These are phyloP conservation scores for Phaseolus lunatus DNA, from an alignment of 306 rosid genomes.

Conservation along the genomic window DNA sequence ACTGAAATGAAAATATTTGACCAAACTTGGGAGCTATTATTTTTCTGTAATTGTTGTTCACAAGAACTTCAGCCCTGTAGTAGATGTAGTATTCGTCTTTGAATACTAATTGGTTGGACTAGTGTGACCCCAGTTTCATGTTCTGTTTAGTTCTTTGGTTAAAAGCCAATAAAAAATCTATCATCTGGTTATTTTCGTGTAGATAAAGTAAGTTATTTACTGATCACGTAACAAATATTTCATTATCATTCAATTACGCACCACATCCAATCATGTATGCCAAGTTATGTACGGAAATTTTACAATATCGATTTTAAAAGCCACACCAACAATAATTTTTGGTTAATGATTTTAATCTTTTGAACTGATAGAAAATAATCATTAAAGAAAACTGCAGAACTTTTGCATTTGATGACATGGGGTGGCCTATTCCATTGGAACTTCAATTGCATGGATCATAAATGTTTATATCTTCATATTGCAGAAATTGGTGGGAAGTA, in stretches of 20 bases:
- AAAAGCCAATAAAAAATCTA: neutral
- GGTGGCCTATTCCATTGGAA: neutral
- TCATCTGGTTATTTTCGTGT: neutral
- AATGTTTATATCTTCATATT: conserved; percentile 39
- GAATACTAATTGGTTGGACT: neutral
- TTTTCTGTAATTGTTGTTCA: neutral
- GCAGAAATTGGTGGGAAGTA: conserved; percentile 82
- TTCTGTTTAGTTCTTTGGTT: conserved; percentile 15
- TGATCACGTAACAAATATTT: too few species aligned
- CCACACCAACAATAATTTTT: too few species aligned
- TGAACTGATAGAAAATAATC: too few species aligned
- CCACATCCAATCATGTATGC: too few species aligned
- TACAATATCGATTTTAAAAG: too few species aligned
- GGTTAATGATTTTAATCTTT: too few species aligned
- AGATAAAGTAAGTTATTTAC: too few species aligned
- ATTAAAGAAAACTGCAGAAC: too few species aligned
- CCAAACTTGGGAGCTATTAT: neutral
- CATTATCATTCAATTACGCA: too few species aligned
- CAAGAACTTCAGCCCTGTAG: neutral
- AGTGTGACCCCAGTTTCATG: conserved; percentile 8
- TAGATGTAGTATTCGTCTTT: neutral
- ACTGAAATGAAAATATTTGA: neutral
- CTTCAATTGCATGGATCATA: conserved; percentile 12
- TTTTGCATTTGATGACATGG: too few species aligned
- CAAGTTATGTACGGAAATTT: too few species aligned